Evolutionary conservation across 2,329 filamentous ascomycete genomes (phyloP), one percentile per base, ranked within the genome.

Genomic region (Phaeoacremonium minimum): DNA sequence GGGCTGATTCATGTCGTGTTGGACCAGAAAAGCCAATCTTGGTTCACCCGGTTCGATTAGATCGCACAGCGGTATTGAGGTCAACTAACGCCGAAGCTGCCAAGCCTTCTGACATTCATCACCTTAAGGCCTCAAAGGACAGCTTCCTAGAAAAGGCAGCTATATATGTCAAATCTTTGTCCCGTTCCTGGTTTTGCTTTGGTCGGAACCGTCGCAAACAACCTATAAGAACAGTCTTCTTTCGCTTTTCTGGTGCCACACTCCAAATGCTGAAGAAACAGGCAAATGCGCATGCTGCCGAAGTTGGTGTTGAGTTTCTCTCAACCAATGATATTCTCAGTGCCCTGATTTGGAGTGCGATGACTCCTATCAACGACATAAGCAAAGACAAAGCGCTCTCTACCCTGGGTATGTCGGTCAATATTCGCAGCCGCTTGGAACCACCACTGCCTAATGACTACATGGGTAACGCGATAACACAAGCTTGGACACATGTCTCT

Each of bases 251-350:
- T 4, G 40, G 39, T 15, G 18, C 18, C 5, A 32, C 18, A 4
- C 39, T 57, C 5, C 34, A 36, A 13, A 19, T 14, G 12, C 39
- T 55, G 15, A 55, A 55, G 29, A 32, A 34, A 15, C 30, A 29
- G 4, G 46, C 45, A 3, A 53, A 50, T 22, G 17, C 39, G 13
- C 31, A 46, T 15, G 31, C 54, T 15, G 7, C 15, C 4, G 16
- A 14, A 2, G 22, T 19, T 9, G 22, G n/a, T 26, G 14, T 22
- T 4, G 18, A 17, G n/a, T 57, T 53, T 53, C 47, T 55, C 5
- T 56, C 54, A 4, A 53, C 52, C 6, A 35, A 46, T 13, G 48
- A 57, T 35, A 36, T 55, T 15, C 36, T 57, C 5, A 45, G 47
- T 4, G 45, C 50, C 3, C 18, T 57, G 12, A 45, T 57, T 15